Evolutionary conservation across 495 filamentous ascomycete species (phyloP).

Genomic region (Annulohypoxylon stygium): DNA sequence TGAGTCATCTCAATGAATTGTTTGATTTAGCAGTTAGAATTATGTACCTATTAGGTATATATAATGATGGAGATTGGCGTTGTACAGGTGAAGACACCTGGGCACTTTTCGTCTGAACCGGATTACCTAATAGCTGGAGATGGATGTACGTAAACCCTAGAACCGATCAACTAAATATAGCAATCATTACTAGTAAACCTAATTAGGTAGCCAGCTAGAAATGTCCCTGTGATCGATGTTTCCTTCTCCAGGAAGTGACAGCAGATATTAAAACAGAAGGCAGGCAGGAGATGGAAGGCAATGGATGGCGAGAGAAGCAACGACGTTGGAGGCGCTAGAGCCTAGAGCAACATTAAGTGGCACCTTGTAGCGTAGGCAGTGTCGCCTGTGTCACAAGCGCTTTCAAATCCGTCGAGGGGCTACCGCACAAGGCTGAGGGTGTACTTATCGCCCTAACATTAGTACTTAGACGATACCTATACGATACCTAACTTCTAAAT

Average conservation of each 20-base stretch:
- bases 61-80: no score
- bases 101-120: background rate
- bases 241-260: no score
- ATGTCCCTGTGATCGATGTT: no score
- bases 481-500: background rate
- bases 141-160: no score
- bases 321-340: constrained; percentile 4
- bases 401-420: constrained; percentile 23
- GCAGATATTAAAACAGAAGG: background rate
- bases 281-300: constrained; percentile 7
- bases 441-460: constrained; percentile 13
- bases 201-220: no score
- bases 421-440: constrained; percentile 26
- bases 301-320: constrained; percentile 33
- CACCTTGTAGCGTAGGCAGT: constrained; percentile 7
- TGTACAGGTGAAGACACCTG: background rate
- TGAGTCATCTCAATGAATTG: no score
- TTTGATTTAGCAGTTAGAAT: background rate
- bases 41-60: no score
- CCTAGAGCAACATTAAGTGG: background rate
- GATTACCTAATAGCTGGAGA: background rate
- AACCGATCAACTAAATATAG: no score
- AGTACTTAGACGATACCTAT: background rate
- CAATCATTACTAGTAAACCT: no score
- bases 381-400: constrained; percentile 13